These are phyloP conservation scores for Solanum etuberosum DNA, from an alignment of 257 asterid species.

Conservation along the genomic window DNA sequence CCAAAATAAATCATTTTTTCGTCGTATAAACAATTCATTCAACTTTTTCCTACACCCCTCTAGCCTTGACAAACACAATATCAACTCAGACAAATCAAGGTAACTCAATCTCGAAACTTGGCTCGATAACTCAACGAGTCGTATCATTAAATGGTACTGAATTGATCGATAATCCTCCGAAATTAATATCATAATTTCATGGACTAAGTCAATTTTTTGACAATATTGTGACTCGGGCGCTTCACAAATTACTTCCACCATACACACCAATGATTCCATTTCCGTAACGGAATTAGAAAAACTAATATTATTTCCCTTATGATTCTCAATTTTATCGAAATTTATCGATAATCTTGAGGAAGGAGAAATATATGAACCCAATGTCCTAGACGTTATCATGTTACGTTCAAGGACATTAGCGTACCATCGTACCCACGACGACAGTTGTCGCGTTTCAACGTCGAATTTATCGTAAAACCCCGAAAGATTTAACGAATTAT, in stretches of 20 bases:
- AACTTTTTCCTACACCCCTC: conserved; percentile 16
- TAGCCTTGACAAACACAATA: conserved; percentile 11
- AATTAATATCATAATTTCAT: conserved; percentile 22
- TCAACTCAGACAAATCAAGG: conserved; percentile 25
- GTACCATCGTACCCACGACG: conserved; percentile 31
- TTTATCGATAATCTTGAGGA: conserved; percentile 1
- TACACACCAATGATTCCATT: conserved; percentile 10
- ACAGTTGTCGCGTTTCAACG: conserved; percentile 8
- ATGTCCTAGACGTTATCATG: conserved; percentile 9
- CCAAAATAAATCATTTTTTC: conserved; percentile 24
- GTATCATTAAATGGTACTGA: conserved; percentile 16
- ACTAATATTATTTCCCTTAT: background rate
- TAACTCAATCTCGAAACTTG: conserved; percentile 2
- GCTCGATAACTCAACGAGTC: conserved; percentile 12
- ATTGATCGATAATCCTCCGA: conserved; percentile 23
- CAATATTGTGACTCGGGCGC: conserved; percentile 24
- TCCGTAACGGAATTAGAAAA: conserved; percentile 4
- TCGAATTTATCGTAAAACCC: background rate
- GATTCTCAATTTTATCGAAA: background rate
- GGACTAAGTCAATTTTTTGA: conserved; percentile 14
- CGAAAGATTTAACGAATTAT: conserved; percentile 14
- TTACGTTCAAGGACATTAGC: conserved; percentile 21
- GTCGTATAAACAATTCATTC: conserved; percentile 15
- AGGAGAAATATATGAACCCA: conserved; percentile 10
- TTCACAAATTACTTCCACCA: conserved; percentile 27